Evolutionary conservation across 805 yeast genomes (phyloP).

Genomic region (Kregervanrija fluxuum): DNA sequence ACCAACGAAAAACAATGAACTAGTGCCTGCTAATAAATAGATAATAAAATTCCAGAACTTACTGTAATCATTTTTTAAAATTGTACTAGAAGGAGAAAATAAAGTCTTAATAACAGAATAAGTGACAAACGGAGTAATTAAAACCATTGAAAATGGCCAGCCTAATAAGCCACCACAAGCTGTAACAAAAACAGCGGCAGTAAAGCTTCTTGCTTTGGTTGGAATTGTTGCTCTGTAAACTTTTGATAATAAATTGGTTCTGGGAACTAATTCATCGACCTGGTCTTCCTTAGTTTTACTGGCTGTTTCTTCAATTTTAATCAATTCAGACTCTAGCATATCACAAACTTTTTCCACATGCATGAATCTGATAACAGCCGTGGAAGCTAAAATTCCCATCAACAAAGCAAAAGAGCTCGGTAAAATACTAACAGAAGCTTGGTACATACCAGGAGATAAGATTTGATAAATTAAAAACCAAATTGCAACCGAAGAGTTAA

Average conservation of each 20-base stretch:
- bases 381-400: constrained; percentile 38
- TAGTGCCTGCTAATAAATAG: constrained; percentile 13
- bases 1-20: constrained; percentile 13
- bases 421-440: constrained; percentile 77
- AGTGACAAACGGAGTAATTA: constrained; percentile 53
- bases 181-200: constrained; percentile 35
- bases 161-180: constrained; percentile 74
- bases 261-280: constrained; percentile 9
- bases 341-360: constrained; percentile 16
- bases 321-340: constrained; percentile 13
- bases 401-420: constrained; percentile 77
- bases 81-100: constrained; percentile 1
- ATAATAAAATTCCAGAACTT: constrained; percentile 6
- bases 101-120: constrained; percentile 23
- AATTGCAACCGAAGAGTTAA: constrained; percentile 36
- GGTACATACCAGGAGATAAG: constrained; percentile 76
- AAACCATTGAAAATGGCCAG: constrained; percentile 80
- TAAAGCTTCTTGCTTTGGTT: constrained; percentile 17
- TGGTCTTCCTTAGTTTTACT: constrained; percentile 10
- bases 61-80: constrained; percentile 6
- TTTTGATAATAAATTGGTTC: constrained; percentile 9
- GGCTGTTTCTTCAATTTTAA: constrained; percentile 10
- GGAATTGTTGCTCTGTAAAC: constrained; percentile 8
- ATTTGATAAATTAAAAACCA: constrained; percentile 60
- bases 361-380: constrained; percentile 31